phyloP scores from a whole-genome alignment of 441 rosid genomes.

The Sinapis alba region DNA sequence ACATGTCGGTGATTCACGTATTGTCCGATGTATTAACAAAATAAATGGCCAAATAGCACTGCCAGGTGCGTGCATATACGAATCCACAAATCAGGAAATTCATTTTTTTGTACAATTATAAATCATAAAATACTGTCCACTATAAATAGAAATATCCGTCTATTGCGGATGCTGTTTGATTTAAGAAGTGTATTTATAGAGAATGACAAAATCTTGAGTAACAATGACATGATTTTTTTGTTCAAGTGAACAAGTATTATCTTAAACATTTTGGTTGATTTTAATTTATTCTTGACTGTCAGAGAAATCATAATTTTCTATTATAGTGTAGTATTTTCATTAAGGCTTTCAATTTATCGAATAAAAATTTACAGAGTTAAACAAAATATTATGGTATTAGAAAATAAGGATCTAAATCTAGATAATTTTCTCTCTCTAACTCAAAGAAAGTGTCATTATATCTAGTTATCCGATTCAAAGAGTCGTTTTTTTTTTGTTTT shows the following conservation, averaged over 20 bases:
- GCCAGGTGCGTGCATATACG: constrained; percentile 5
- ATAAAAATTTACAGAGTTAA: background rate
- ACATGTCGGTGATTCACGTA: constrained; percentile 32
- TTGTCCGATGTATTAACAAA: background rate
- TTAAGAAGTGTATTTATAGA: background rate
- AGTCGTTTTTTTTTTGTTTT: too few species aligned
- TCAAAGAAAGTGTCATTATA: too few species aligned
- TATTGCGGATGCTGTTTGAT: background rate
- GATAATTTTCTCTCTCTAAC: too few species aligned
- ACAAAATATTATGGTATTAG: background rate
- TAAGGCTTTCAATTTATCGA: background rate
- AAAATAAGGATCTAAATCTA: background rate
- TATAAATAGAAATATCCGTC: background rate
- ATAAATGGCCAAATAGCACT: background rate
- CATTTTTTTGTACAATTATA: background rate
- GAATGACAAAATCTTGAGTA: background rate
- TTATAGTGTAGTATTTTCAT: background rate
- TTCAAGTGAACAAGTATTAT: background rate
- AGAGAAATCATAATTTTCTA: background rate
- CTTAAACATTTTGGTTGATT: background rate
- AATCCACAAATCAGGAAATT: constrained; percentile 7
- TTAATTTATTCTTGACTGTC: background rate
- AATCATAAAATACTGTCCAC: background rate
- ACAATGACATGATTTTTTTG: background rate
- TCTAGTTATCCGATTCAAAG: too few species aligned